These are phyloP conservation scores for Breynia disticha DNA, from an alignment of 441 rosid genomes.

Conservation along the genomic window DNA sequence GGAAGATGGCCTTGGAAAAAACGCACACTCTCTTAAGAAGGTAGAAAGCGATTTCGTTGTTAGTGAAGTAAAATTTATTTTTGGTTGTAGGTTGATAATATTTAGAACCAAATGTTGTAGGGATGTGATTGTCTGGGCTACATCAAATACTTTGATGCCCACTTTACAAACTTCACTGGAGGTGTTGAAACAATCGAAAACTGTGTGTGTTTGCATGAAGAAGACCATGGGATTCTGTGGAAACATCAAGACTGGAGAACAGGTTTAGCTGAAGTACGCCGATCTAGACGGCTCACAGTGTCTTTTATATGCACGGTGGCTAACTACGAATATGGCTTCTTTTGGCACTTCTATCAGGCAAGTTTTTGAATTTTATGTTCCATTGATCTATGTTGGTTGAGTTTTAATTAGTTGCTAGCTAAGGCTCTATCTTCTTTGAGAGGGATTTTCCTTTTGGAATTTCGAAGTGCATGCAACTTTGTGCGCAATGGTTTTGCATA, in stretches of 20 bases:
- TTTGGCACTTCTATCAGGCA: constrained; percentile 91
- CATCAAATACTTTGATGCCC: constrained; percentile 85
- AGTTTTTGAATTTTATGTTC: constrained; percentile 11
- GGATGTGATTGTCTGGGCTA: constrained; percentile 90
- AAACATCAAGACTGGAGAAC: constrained; percentile 98
- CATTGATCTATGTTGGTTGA: no score
- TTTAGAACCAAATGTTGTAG: constrained; percentile 22
- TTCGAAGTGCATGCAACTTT: no score
- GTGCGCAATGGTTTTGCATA: no score
- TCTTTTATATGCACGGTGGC: constrained; percentile 79
- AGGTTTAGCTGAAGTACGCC: constrained; percentile 82
- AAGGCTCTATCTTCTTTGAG: no score
- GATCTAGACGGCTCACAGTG: constrained; percentile 76
- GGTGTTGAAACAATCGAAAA: constrained; percentile 88
- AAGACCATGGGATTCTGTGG: constrained; percentile 86
- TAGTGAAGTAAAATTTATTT: constrained; percentile 6
- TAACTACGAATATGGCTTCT: constrained; percentile 86
- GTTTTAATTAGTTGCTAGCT: no score
- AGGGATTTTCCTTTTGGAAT: no score
- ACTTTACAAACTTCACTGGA: constrained; percentile 82
- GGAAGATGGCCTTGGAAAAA: constrained; percentile 93
- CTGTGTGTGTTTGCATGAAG: constrained; percentile 89
- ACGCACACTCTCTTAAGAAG: constrained; percentile 88
- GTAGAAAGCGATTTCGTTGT: constrained; percentile 23
- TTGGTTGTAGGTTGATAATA: not conserved